Evolutionary conservation across 768 basidiomycete genomes (phyloP).

Genomic region (Guyanaporus albipodus): DNA sequence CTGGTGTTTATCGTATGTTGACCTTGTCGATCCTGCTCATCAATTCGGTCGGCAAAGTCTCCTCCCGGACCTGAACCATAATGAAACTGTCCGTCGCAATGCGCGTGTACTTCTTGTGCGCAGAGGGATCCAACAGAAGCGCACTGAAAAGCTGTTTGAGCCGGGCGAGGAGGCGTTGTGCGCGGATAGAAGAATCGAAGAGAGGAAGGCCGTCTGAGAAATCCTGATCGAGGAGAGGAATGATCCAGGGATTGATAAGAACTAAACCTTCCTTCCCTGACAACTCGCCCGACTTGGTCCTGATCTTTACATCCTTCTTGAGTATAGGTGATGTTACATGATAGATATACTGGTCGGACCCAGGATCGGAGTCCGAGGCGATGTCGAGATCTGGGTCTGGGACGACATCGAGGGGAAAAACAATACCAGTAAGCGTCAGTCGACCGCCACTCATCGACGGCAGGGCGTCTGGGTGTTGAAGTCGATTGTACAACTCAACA

Average conservation of each 20-base stretch:
- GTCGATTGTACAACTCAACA: background rate
- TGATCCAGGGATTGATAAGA: slow-evolving; percentile 11
- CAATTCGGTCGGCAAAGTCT: background rate
- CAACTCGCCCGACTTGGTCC: slow-evolving; percentile 2
- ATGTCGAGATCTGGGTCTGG: background rate
- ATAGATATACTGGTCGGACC: too few species aligned
- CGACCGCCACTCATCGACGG: background rate
- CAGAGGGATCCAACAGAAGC: background rate
- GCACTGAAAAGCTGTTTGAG: background rate
- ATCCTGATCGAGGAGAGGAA: background rate
- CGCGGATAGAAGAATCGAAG: background rate
- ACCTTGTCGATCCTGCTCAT: background rate
- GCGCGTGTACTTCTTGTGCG: background rate
- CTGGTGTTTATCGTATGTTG: background rate
- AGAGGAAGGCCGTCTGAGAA: background rate
- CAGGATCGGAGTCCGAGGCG: too few species aligned
- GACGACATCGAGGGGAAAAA: background rate
- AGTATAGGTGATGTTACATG: background rate
- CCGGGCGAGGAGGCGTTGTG: background rate
- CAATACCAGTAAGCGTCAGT: slow-evolving; percentile 4
- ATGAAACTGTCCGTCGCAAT: background rate
- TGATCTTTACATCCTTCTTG: slow-evolving; percentile 1
- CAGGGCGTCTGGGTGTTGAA: background rate
- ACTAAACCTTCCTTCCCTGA: background rate
- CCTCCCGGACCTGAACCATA: background rate